Percentiles rank a stretch among this genome's conserved stretches.
Conservation (phyloP, 2,329 filamentous ascomycete species). For the Eutypa lata region DNA sequence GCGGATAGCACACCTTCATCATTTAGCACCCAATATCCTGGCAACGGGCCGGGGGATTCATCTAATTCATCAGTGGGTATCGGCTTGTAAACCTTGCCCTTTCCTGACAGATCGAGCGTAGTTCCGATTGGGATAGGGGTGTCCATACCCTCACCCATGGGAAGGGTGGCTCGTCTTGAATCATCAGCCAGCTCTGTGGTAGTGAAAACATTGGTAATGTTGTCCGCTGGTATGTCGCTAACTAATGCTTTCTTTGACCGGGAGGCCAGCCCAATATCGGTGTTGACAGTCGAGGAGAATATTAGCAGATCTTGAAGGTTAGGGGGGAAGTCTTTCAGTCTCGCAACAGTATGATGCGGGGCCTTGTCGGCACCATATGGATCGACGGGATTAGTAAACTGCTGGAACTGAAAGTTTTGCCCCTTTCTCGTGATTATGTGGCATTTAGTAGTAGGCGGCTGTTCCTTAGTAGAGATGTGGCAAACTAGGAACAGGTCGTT, state of each 20-base stretch:
- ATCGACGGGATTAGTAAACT: slow-evolving; percentile 69
- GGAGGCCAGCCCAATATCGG: slow-evolving; percentile 76
- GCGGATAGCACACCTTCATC: slow-evolving; percentile 80
- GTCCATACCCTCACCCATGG: slow-evolving; percentile 62
- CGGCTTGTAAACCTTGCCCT: slow-evolving; percentile 73
- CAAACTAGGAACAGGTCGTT: slow-evolving; percentile 81
- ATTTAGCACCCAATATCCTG: slow-evolving; percentile 80
- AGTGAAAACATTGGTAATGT: slow-evolving; percentile 67
- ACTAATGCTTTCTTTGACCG: slow-evolving; percentile 68
- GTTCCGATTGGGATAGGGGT: slow-evolving; percentile 80
- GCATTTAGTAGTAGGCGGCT: slow-evolving; percentile 65
- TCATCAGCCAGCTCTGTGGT: slow-evolving; percentile 72
- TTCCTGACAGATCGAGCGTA: slow-evolving; percentile 78
- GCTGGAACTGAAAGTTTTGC: slow-evolving; percentile 67
- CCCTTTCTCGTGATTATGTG: slow-evolving; percentile 72
- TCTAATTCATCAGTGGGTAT: slow-evolving; percentile 75
- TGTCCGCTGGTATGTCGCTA: slow-evolving; percentile 54
- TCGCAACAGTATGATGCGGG: slow-evolving; percentile 74
- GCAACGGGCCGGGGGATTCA: slow-evolving; percentile 75
- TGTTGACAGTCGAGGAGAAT: slow-evolving; percentile 74
- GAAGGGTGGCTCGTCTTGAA: slow-evolving; percentile 70
- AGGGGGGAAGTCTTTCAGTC: slow-evolving; percentile 77
- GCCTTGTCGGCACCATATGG: slow-evolving; percentile 64
- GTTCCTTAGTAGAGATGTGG: slow-evolving; percentile 64
- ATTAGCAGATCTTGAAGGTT: slow-evolving; percentile 79